Conservation (phyloP, 192 early-diverging fungal species). For the Paraglomus occultum region DNA sequence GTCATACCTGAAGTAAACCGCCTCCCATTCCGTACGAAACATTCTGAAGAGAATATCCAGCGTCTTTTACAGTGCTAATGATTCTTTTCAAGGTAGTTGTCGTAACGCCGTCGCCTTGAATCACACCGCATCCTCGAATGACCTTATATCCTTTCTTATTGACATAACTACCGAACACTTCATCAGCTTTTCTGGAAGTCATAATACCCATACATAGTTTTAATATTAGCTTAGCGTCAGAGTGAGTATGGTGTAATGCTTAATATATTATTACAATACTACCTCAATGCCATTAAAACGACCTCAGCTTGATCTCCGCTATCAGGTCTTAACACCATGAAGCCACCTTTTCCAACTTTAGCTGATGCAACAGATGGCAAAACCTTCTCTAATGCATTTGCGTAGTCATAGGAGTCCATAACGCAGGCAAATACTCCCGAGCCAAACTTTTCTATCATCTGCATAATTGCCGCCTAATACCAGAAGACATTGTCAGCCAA, state of each 20-base stretch:
- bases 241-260: not conserved
- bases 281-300: constrained; percentile 70
- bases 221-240: not conserved
- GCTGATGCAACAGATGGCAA: constrained; percentile 64
- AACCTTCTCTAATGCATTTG: constrained; percentile 66
- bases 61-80: constrained; percentile 51
- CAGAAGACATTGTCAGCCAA: constrained; percentile 6
- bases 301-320: constrained; percentile 79
- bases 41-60: constrained; percentile 69
- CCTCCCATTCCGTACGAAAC: constrained; percentile 88
- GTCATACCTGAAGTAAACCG: constrained; percentile 51
- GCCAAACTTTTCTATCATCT: constrained; percentile 68
- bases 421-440: constrained; percentile 78
- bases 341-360: constrained; percentile 75
- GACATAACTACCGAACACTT: constrained; percentile 62
- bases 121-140: constrained; percentile 65
- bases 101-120: constrained; percentile 85
- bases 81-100: constrained; percentile 52
- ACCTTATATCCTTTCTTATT: constrained; percentile 83
- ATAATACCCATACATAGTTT: not conserved
- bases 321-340: constrained; percentile 81
- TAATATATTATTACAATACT: constrained; percentile 23
- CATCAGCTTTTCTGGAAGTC: constrained; percentile 59
- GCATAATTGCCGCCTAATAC: constrained; percentile 59
- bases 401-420: constrained; percentile 91